phyloP scores from a whole-genome alignment of 345 rosid species.

The Clausena lansium region DNA sequence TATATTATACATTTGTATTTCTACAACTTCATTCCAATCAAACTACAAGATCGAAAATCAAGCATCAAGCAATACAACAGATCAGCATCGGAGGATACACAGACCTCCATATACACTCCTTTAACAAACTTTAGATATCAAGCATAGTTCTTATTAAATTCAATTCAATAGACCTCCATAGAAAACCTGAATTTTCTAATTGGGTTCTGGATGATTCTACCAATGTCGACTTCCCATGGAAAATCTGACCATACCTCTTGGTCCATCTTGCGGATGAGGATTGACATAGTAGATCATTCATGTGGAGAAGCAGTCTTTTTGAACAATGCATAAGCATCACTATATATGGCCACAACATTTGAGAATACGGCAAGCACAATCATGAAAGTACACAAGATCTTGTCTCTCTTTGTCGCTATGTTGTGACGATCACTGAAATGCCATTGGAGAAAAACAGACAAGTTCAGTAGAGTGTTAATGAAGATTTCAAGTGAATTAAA shows the following conservation, averaged over 20 bases:
- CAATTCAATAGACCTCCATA: background rate
- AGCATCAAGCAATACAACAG: slow-evolving; percentile 15
- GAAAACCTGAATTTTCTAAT: slow-evolving; percentile 2
- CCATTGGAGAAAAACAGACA: background rate
- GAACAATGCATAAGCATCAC: slow-evolving; percentile 64
- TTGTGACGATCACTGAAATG: slow-evolving; percentile 66
- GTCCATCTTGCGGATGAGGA: background rate
- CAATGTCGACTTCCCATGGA: background rate
- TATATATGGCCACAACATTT: slow-evolving; percentile 70
- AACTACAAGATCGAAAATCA: slow-evolving; percentile 4
- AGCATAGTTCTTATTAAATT: slow-evolving; percentile 13
- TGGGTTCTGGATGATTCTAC: background rate
- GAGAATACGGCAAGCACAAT: slow-evolving; percentile 76
- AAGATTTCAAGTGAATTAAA: background rate
- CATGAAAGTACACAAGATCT: slow-evolving; percentile 58
- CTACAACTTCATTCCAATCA: background rate
- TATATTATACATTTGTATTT: background rate
- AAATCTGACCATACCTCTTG: background rate
- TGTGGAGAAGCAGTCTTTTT: slow-evolving; percentile 37
- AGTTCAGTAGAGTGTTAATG: background rate
- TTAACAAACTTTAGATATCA: slow-evolving; percentile 13
- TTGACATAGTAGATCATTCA: slow-evolving; percentile 13
- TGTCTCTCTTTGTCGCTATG: slow-evolving; percentile 73
- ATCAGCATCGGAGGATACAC: slow-evolving; percentile 5
- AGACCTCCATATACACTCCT: background rate